These are phyloP conservation scores for Arthrobotrys entomopaga DNA, from an alignment of 2,329 filamentous ascomycete species.

Conservation along the genomic window DNA sequence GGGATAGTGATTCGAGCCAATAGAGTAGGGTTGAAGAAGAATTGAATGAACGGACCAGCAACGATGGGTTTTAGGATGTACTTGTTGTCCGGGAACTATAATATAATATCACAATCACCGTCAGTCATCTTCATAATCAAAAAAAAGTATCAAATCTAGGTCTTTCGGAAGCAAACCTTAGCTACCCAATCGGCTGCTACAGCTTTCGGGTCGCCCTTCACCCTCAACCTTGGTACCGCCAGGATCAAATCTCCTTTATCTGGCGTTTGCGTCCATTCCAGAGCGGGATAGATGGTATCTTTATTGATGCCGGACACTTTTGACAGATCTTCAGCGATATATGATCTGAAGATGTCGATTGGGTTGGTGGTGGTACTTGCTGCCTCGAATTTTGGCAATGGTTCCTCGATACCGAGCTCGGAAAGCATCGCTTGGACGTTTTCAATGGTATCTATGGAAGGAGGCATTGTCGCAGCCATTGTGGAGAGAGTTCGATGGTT, in stretches of 20 bases:
- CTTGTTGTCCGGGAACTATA: conserved; percentile 76
- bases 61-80: conserved; percentile 76
- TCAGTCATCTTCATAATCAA: neutral
- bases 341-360: conserved; percentile 80
- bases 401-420: conserved; percentile 56
- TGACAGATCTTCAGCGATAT: conserved; percentile 76
- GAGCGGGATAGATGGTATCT: conserved; percentile 76
- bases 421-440: conserved; percentile 58
- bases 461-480: conserved; percentile 51
- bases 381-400: conserved; percentile 63
- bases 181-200: conserved; percentile 71
- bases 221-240: conserved; percentile 79
- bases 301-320: conserved; percentile 76
- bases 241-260: conserved; percentile 86
- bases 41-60: conserved; percentile 77
- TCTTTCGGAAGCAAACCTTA: conserved; percentile 65
- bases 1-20: conserved; percentile 75
- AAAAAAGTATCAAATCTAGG: neutral
- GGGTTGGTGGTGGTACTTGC: conserved; percentile 77
- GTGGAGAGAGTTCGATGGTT: conserved; percentile 14
- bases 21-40: conserved; percentile 79
- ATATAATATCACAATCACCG: neutral
- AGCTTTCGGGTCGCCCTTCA: conserved; percentile 76
- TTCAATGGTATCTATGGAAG: conserved; percentile 55
- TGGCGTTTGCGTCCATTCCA: conserved; percentile 80